phyloP scores from a whole-genome alignment of 2,329 filamentous ascomycete genomes.

The Colletotrichum chlorophyti region DNA sequence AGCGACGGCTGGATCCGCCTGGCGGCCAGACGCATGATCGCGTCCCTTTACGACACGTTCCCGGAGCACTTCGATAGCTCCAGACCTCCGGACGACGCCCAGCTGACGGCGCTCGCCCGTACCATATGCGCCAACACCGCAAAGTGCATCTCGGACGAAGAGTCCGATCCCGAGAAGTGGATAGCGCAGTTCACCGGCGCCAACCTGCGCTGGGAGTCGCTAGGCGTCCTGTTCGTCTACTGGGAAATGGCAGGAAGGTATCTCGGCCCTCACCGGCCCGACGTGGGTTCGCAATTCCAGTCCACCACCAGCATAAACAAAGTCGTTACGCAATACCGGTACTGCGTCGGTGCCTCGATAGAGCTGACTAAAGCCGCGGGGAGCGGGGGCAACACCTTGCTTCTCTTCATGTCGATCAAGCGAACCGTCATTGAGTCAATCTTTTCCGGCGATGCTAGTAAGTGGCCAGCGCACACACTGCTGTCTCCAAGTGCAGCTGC shows the following conservation, averaged over 20 bases:
- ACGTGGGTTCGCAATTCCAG: not conserved
- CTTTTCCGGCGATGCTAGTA: slow-evolving; percentile 43
- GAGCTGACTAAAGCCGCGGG: slow-evolving; percentile 38
- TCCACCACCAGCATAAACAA: slow-evolving; percentile 11
- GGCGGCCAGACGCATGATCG: slow-evolving; percentile 37
- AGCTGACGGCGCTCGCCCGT: slow-evolving; percentile 44
- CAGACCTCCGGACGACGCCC: slow-evolving; percentile 33
- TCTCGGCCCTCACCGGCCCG: slow-evolving; percentile 15
- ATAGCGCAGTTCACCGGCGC: slow-evolving; percentile 44
- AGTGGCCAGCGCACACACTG: too few relatives aligned
- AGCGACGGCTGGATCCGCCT: slow-evolving; percentile 41
- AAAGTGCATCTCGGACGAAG: slow-evolving; percentile 42
- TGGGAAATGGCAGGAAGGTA: slow-evolving; percentile 27
- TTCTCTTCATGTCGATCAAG: slow-evolving; percentile 40
- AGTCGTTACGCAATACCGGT: slow-evolving; percentile 30
- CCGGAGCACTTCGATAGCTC: slow-evolving; percentile 28
- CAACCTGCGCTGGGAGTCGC: slow-evolving; percentile 50
- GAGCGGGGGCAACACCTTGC: slow-evolving; percentile 37
- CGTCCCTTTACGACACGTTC: slow-evolving; percentile 41
- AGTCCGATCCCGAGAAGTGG: slow-evolving; percentile 44
- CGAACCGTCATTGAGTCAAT: slow-evolving; percentile 41
- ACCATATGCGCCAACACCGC: slow-evolving; percentile 46
- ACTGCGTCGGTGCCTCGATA: slow-evolving; percentile 29
- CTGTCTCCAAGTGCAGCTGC: too few relatives aligned
- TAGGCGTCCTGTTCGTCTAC: slow-evolving; percentile 45